Evolutionary conservation across 148 eudicot species (phyloP).

Genomic region (Rhododendron ovatum): DNA sequence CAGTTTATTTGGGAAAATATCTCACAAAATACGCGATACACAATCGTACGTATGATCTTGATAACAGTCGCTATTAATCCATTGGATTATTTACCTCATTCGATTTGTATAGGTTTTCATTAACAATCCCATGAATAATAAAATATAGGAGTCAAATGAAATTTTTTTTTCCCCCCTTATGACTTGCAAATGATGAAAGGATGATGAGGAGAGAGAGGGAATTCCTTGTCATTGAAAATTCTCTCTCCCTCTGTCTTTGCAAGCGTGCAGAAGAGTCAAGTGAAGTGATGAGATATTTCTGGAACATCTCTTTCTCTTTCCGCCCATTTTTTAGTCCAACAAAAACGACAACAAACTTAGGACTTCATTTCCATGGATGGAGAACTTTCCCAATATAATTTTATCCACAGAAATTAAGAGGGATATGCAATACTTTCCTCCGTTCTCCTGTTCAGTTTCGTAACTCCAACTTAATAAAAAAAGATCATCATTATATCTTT

Average conservation of each 20-base stretch:
- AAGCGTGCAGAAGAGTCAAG: not conserved
- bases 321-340: not conserved
- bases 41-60: too few relatives aligned
- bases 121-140: too few relatives aligned
- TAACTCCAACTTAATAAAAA: too few relatives aligned
- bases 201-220: not conserved
- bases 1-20: not conserved
- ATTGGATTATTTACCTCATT: too few relatives aligned
- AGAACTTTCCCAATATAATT: not conserved
- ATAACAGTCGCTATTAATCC: too few relatives aligned
- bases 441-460: too few relatives aligned
- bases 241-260: not conserved
- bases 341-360: not conserved
- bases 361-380: not conserved
- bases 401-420: not conserved
- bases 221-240: conserved; percentile 3
- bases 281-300: not conserved
- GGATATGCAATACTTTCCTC: too few relatives aligned
- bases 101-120: too few relatives aligned
- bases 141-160: too few relatives aligned
- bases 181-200: not conserved
- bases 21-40: not conserved
- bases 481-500: too few relatives aligned
- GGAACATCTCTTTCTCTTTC: not conserved
- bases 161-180: too few relatives aligned